Evolutionary conservation across 768 basidiomycete species (phyloP), one percentile per base, ranked within the genome.

Genomic region (Tulasnella calospora): DNA sequence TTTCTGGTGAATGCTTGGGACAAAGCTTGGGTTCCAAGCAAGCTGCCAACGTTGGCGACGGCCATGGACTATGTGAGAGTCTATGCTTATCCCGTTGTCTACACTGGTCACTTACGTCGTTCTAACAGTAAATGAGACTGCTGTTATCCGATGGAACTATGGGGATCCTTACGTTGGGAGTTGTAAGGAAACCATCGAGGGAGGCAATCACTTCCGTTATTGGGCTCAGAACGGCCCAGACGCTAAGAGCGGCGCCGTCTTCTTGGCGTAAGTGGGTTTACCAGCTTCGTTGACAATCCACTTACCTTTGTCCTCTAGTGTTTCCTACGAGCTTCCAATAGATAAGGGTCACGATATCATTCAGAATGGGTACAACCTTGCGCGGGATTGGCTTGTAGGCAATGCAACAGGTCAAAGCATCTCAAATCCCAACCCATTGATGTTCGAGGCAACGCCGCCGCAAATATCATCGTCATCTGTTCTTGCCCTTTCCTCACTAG

Each of bases 181-280:
- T 0, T 97, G 96, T 84, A 85, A 88, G 81, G 96, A 98, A 84
- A 93, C 94, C 2, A 88, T 96, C 67, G 82, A 93, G 81, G 95
- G 95, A 2, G 96, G 96, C 9, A 89, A 93, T 82, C 95, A 98
- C 82, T 89, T 95, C 82, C 89, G 95, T 51, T 96, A 95, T 83
- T 96, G 94, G 95, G 84, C 87, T 8, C 95, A 96, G 85, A 87
- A 94, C 79, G 94, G 94, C 0, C 79, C 85, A 15, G 40, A 83
- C 3, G 90, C 86, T 8, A 86, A 94, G 81, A 92, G 92, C 78
- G 89, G 92, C 44, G 93, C 92, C 4, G 86, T 92, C 70, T 94
- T 94, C 82, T 86, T 94, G 86, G 94, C 91, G 27, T 79, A 57
- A 71, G 74, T 55, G 90, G 3, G 8, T 35, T 35, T 41, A 27